These are phyloP conservation scores for Nemania sp. DNA, from an alignment of 2,329 filamentous ascomycete species.

Conservation along the genomic window DNA sequence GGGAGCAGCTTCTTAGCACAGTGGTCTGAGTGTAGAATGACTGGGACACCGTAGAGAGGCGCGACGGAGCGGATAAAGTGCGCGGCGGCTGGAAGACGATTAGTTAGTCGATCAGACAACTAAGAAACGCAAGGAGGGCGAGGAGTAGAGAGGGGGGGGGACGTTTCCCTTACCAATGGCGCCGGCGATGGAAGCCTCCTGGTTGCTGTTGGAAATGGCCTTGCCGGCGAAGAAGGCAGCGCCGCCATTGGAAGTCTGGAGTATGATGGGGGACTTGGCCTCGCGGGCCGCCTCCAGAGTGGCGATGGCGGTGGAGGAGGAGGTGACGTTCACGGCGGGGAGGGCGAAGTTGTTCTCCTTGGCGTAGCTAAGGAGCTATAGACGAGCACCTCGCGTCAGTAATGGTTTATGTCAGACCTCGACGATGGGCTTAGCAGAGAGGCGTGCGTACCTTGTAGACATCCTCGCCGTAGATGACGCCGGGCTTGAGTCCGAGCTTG, in stretches of 20 bases:
- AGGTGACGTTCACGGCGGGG: slow-evolving; percentile 91
- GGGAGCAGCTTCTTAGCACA: slow-evolving; percentile 99
- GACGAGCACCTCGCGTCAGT: slow-evolving; percentile 5
- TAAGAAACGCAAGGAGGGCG: no score
- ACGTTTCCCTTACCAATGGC: slow-evolving; percentile 54
- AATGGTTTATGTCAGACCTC: background rate
- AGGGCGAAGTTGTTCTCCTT: slow-evolving; percentile 82
- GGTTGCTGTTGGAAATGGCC: slow-evolving; percentile 80
- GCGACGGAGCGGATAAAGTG: slow-evolving; percentile 92
- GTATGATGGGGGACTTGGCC: slow-evolving; percentile 86
- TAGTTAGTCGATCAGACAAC: background rate
- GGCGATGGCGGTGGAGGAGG: slow-evolving; percentile 83
- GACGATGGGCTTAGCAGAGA: background rate
- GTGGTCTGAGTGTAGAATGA: slow-evolving; percentile 96
- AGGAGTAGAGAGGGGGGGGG: background rate
- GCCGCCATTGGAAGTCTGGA: slow-evolving; percentile 93
- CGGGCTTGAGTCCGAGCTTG: slow-evolving; percentile 34
- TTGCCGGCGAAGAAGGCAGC: slow-evolving; percentile 92
- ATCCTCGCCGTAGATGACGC: slow-evolving; percentile 39
- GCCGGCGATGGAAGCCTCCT: slow-evolving; percentile 87
- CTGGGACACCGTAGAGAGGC: slow-evolving; percentile 84
- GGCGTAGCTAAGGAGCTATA: slow-evolving; percentile 30
- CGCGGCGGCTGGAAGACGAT: slow-evolving; percentile 65
- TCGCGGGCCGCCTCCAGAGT: slow-evolving; percentile 94
- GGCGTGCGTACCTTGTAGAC: slow-evolving; percentile 30